These are phyloP conservation scores for Zea mays DNA, from an alignment of 176 grass and related monocot species.

Conservation along the genomic window DNA sequence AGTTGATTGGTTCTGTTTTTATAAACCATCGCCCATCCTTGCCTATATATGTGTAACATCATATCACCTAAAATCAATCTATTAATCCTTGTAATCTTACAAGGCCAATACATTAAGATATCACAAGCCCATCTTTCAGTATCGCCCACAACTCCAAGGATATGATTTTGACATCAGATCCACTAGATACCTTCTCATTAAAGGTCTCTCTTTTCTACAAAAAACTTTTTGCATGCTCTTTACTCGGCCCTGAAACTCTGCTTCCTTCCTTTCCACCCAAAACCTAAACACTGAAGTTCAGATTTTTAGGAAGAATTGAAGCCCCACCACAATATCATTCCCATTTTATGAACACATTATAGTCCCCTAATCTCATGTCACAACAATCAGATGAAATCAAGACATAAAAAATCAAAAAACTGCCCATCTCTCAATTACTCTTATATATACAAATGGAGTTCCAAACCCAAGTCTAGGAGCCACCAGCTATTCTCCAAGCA, in stretches of 20 bases:
- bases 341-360: not conserved
- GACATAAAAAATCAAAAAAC: not conserved
- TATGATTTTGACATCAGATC: not conserved
- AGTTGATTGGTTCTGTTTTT: no score
- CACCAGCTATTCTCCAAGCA: slow-evolving; percentile 2
- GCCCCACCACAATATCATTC: not conserved
- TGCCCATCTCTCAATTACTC: not conserved
- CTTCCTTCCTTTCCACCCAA: no score
- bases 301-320: no score
- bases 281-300: no score
- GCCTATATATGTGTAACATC: no score
- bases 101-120: not conserved
- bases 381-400: not conserved
- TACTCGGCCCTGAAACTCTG: no score
- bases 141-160: not conserved
- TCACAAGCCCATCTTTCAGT: not conserved
- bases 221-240: no score
- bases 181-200: not conserved
- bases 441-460: not conserved
- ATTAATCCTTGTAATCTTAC: no score
- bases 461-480: not conserved
- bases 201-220: no score
- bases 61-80: no score
- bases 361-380: not conserved
- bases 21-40: no score